Conservation (phyloP, 2,329 filamentous ascomycete genomes). For the Aspergillus texensis region DNA sequence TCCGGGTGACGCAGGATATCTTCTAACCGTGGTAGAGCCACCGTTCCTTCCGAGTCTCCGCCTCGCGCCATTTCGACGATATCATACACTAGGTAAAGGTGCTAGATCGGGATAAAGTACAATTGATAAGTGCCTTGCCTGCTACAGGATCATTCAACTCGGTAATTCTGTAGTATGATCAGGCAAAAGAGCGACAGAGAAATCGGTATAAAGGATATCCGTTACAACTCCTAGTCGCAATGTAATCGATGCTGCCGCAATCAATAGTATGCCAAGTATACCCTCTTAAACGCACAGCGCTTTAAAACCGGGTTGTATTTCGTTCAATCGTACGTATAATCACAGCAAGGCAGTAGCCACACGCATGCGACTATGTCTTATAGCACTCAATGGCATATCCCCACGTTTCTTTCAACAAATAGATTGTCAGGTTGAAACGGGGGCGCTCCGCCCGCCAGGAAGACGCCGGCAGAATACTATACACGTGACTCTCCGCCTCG, state of each 20-base stretch:
- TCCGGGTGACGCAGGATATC: constrained; percentile 94
- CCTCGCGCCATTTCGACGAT: constrained; percentile 37
- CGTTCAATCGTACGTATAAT: not conserved
- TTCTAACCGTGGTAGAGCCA: constrained; percentile 73
- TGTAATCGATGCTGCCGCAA: not conserved
- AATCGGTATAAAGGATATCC: not conserved
- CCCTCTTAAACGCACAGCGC: constrained; percentile 14
- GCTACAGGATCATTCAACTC: not conserved
- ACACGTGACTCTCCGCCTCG: constrained; percentile 39
- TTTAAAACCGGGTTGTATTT: not conserved
- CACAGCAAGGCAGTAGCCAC: not conserved
- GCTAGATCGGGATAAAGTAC: not conserved
- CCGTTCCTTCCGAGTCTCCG: constrained; percentile 58
- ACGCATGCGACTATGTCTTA: not conserved
- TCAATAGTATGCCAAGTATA: not conserved
- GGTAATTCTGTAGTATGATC: too few species aligned
- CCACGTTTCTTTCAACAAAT: not conserved
- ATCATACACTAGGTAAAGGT: not conserved
- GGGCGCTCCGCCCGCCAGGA: constrained; percentile 1
- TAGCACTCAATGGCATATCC: not conserved
- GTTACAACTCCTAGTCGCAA: not conserved
- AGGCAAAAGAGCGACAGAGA: not conserved
- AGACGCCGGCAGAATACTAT: constrained; percentile 18
- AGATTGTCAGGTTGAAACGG: constrained; percentile 1
- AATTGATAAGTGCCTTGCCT: not conserved